Base-by-base conservation (phyloP, 305 asterid species). In the Solanum hybrid region DNA sequence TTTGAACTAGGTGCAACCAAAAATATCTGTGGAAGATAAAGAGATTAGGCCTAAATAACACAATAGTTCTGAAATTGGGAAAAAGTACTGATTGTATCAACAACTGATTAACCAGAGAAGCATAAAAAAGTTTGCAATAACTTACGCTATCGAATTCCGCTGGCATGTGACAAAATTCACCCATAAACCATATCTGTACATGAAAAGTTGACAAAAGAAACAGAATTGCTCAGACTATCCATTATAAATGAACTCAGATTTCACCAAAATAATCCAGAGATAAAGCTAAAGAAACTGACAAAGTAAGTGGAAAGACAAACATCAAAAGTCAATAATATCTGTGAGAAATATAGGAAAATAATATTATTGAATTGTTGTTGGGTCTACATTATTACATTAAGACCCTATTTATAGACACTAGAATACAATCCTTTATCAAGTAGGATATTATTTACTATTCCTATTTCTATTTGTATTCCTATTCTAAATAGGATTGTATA, bases 111-210 rank as follows among this genome's bases (percentile, higher is more conserved):
- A 84, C 42, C 75, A 31, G 75, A 84, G 22, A 84, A 84, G 87
- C 75, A 51, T 84, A 51, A 10, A 84, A 31, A 17, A 76, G 42
- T 82, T 9, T 27, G 87, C 88, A 88, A 80, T 87, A 36, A 90
- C 98, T 95, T 94, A 95, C 98, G 92, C 91, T 94, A 88, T 94
- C 98, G 71, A 95, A 93, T 90, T 95, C 98, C 10, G 96, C 89
- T 90, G 97, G 94, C 90, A 95, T 93, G 91, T 95, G 97, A 90
- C 94, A 94, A 89, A 92, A 93, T 93, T 94, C 94, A 86, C 98
- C 98, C 98, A 94, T 95, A 93, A 95, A 94, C 98, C 98, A 95
- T 86, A 95, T 93, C 98, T 95, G 95, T 9, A 64, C 72, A 80
- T 88, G 12, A 90, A 75, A 37, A 86, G 71, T 36, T 42, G 64